Conservation (phyloP, 2,329 filamentous ascomycete species). For the Mycosphaerelloides madeirae region DNA sequence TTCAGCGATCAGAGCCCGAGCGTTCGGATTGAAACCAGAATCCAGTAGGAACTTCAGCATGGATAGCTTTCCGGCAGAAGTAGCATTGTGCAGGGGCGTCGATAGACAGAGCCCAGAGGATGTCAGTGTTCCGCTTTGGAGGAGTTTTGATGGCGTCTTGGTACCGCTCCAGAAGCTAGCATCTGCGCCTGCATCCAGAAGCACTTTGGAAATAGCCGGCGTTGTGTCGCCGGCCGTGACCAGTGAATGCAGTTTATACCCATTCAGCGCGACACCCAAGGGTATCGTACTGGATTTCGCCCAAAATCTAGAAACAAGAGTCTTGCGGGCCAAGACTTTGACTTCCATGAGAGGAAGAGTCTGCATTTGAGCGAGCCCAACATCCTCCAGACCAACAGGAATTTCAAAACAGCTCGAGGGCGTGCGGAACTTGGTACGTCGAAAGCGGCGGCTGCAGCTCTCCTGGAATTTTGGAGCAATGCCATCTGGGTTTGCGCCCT, state of each 20-base stretch:
- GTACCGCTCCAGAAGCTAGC: neutral
- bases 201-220: neutral
- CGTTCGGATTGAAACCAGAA: conserved; percentile 5
- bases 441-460: neutral
- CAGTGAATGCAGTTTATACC: conserved; percentile 2
- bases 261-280: neutral
- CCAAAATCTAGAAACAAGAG: conserved; percentile 1
- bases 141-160: neutral
- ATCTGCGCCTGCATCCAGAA: conserved; percentile 2
- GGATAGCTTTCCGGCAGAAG: neutral
- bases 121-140: neutral
- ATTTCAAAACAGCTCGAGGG: neutral
- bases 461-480: neutral
- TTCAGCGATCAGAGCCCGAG: conserved; percentile 5
- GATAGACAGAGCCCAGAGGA: conserved; percentile 7
- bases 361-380: neutral
- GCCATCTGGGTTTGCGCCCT: conserved; percentile 5
- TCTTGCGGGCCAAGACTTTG: neutral
- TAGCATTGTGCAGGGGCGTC: conserved; percentile 7
- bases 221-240: conserved; percentile 1
- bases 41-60: conserved; percentile 5
- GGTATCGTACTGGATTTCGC: neutral
- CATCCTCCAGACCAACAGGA: neutral
- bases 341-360: neutral
- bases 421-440: neutral